phyloP scores from a whole-genome alignment of 1,284 basidiomycete species.

The Ganoderma sinense region DNA sequence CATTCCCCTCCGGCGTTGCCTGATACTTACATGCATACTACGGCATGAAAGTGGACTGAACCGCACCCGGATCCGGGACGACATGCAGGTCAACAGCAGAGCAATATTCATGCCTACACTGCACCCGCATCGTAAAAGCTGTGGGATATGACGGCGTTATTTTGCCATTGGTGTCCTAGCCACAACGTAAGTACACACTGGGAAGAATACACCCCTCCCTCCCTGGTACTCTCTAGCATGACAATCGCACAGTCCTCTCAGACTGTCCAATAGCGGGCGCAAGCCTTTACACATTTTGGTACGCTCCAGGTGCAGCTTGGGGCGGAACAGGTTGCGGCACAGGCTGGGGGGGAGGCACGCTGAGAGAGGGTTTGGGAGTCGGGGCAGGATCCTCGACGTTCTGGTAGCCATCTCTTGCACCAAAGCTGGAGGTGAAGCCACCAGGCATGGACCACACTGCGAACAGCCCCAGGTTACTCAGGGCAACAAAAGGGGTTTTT shows the following conservation, averaged over 20 bases:
- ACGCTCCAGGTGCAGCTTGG: slow-evolving; percentile 49
- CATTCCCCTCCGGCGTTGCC: neutral
- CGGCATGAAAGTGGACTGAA: too few species aligned
- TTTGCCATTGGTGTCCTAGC: neutral
- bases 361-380: slow-evolving; percentile 42
- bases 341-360: slow-evolving; percentile 34
- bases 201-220: neutral
- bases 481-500: neutral
- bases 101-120: neutral
- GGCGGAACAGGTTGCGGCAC: slow-evolving; percentile 34
- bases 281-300: slow-evolving; percentile 56
- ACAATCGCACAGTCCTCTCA: neutral
- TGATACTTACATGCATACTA: too few species aligned
- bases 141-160: neutral
- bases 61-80: neutral
- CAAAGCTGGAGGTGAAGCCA: slow-evolving; percentile 64
- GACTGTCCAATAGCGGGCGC: neutral
- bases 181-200: neutral
- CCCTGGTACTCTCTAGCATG: neutral
- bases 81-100: neutral
- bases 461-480: neutral
- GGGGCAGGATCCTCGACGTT: slow-evolving; percentile 70
- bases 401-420: slow-evolving; percentile 72
- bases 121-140: neutral
- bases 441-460: slow-evolving; percentile 89